Evolutionary conservation across 2,329 filamentous ascomycete genomes (phyloP).

Genomic region (Trichoderma afroharzianum): DNA sequence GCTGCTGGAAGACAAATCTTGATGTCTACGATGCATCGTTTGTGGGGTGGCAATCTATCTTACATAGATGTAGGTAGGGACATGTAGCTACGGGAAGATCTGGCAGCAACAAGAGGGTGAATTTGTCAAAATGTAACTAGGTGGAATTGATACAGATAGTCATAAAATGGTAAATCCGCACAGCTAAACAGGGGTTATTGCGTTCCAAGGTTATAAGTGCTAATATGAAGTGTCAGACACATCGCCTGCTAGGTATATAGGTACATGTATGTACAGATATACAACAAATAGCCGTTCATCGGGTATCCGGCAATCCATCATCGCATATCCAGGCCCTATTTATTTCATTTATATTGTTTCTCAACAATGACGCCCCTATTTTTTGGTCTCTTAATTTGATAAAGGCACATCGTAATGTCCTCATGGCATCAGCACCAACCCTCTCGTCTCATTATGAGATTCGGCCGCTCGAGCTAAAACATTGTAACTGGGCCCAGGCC

Average conservation of each 20-base stretch:
- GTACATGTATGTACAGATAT: no score
- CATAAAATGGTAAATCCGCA: background rate
- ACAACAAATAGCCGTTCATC: background rate
- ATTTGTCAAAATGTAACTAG: background rate
- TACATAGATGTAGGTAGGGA: background rate
- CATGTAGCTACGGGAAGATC: background rate
- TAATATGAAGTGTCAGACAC: background rate
- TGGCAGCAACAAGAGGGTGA: background rate
- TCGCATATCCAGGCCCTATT: background rate
- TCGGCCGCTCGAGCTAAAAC: constrained; percentile 24
- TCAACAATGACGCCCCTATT: background rate
- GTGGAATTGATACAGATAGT: background rate
- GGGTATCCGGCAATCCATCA: background rate
- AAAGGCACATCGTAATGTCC: background rate
- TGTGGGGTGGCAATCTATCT: background rate
- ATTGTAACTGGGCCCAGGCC: constrained; percentile 25
- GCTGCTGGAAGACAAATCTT: background rate
- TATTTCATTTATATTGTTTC: background rate
- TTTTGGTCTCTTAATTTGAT: background rate
- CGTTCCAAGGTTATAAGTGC: background rate
- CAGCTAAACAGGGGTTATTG: background rate
- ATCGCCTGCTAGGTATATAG: background rate
- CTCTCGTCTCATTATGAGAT: constrained; percentile 22
- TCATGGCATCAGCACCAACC: background rate
- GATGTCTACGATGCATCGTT: background rate